Percentiles rank a stretch among this genome's conserved stretches.
Evolutionary conservation across 2,329 filamentous ascomycete genomes (phyloP).

Genomic region (Colletotrichum sp.): DNA sequence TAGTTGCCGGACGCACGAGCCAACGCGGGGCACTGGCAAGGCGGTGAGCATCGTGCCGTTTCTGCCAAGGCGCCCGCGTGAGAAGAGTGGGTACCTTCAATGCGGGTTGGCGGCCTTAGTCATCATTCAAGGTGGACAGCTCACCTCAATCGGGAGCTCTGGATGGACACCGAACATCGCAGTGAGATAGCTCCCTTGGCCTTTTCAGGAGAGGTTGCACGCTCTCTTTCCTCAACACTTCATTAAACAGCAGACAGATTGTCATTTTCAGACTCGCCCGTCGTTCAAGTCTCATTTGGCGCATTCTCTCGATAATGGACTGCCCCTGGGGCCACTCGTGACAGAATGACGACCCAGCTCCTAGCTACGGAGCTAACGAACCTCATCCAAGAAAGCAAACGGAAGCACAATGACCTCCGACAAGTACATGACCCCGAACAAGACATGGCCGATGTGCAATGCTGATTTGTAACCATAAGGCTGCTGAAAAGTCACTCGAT

Average conservation of each 20-base stretch:
- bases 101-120: slow-evolving; percentile 5
- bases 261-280: too few relatives aligned
- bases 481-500: slow-evolving; percentile 90
- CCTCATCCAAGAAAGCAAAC: slow-evolving; percentile 93
- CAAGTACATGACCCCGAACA: slow-evolving; percentile 59
- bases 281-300: neutral
- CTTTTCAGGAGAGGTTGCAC: neutral
- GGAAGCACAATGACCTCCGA: slow-evolving; percentile 89
- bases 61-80: neutral
- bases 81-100: neutral
- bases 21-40: slow-evolving; percentile 11
- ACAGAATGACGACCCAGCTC: slow-evolving; percentile 88
- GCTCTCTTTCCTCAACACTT: neutral
- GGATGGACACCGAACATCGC: neutral
- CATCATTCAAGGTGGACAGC: slow-evolving; percentile 22
- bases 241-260: neutral
- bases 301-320: slow-evolving; percentile 6
- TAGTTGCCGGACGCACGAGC: neutral
- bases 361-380: slow-evolving; percentile 87
- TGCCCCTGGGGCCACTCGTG: slow-evolving; percentile 12
- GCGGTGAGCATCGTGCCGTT: neutral
- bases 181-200: slow-evolving; percentile 11
- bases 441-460: neutral
- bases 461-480: slow-evolving; percentile 50
- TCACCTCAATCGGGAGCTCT: slow-evolving; percentile 16